Base-by-base conservation (phyloP, 2,329 filamentous ascomycete species). In the Neopestalotiopsis clavispora region DNA sequence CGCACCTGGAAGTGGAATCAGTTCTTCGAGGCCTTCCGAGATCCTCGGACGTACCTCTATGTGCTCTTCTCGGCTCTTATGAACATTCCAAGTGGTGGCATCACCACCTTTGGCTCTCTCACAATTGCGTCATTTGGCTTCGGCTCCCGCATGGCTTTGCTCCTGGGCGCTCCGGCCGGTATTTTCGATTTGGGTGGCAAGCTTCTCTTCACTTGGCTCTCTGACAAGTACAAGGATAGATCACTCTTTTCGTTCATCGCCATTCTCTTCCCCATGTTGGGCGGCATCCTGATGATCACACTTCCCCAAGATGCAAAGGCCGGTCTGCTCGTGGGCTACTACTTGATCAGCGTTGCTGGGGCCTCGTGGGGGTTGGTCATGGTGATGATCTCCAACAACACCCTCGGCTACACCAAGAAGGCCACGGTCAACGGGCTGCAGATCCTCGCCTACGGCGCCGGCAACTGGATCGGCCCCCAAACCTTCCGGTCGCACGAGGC, bases 311-410 rank as follows among this genome's bases (percentile, higher is more conserved):
- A 28, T 30, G 34, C 60, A 28, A 63, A 63, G 60, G 60, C 60
- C 1, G 60, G 60, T 3, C 32, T 63, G 23, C 60, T 63, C 14
- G 34, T 63, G 32, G 60, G 60, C 6, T 63, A 63, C 60, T 63
- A 63, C 60, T 14, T 63, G 34, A 63, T 63, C 60, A 32, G 23
- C 23, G 60, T 63, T 10, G 40, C 60, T 4, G 60, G 60, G 1
- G 60, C 60, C 23, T 63, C 60, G 12, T 63, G 60, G 60, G 60
- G 60, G 10, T 20, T 63, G 7, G 60, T 63, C 23, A 63, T 63
- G 60, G 32, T 34, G 13, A 63, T 63, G 60, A 63, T 63, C 60
- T 63, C 60, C 60, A 63, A 63, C 60, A 63, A 40, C 60, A 63
- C 60, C 14, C 23, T 63, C 9, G 60, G 60, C 14, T 63, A 63